Base-by-base conservation (phyloP, 176 grass and related monocot species). In the Musa schizocarpa region DNA sequence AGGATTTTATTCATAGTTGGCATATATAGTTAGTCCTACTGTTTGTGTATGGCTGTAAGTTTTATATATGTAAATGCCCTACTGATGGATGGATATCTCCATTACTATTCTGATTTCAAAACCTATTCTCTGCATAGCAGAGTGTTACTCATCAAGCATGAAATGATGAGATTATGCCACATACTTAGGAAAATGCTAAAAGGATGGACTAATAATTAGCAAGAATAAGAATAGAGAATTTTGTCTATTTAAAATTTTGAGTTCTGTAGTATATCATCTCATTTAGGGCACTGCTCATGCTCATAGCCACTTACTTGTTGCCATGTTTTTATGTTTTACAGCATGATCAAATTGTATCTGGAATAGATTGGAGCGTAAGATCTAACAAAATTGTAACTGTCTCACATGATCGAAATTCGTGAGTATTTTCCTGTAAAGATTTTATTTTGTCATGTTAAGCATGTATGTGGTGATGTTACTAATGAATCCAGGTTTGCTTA, bases 401-500 rank as follows among this genome's bases (percentile, higher is more conserved):
- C 73, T 98, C 94, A 76, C 94, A 98, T 89, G 94, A 98, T 83
- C 84, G 94, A 68, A 98, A 98, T 79, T 93, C 88, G 95, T 98
- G 85, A 96, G 93, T 54, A 68, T 79, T 22, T n/a, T 9, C 64
- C 21, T 10, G 34, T 22, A n/a, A 57, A 54, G 19, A 50, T 22
- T 82, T 76, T 74, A 24, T 53, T 81, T 11, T 63, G 70, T 20
- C n/a, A 76, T 22, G 48, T 70, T 27, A 81, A 77, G 22, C 65
- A 74, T 43, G 29, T 75, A 5, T 59, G 12, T 54, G 27, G 7
- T 82, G 1, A 8, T 77, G 50, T 19, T 55, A 68, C 22, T 19
- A 19, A 57, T 21, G 19, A 82, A 53, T 65, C 11, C 4, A 43
- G 4, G 34, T 43, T 43, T 43, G 34, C 34, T 77, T 74, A 52